These are phyloP conservation scores for Teunomyces tritomae DNA, from an alignment of 805 yeast species.

Conservation along the genomic window DNA sequence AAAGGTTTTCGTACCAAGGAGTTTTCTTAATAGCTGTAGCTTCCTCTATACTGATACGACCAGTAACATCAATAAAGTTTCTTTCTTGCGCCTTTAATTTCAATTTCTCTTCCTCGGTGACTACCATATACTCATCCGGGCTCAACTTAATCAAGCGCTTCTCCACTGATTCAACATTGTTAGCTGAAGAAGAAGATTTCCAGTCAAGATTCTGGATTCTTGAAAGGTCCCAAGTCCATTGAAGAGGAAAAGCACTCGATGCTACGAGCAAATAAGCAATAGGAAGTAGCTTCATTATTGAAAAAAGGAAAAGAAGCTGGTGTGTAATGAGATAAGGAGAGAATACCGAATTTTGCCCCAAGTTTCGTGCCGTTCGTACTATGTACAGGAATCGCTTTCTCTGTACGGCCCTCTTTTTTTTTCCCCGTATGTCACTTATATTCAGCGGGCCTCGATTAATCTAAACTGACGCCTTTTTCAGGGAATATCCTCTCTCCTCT, in stretches of 20 bases:
- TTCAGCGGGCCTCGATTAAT: neutral
- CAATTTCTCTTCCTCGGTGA: conserved; percentile 37
- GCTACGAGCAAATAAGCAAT: conserved; percentile 2
- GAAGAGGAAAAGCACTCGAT: conserved; percentile 4
- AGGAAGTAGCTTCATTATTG: conserved; percentile 1
- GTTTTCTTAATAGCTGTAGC: conserved; percentile 22
- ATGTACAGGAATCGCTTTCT: no score
- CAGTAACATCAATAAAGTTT: conserved; percentile 65
- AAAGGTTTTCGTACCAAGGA: conserved; percentile 4
- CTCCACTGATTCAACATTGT: conserved; percentile 3
- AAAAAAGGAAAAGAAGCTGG: neutral
- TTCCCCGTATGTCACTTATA: no score
- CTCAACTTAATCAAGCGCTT: conserved; percentile 34
- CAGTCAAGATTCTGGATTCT: neutral
- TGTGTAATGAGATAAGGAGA: neutral
- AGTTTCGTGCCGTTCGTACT: no score
- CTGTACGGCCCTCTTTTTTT: neutral
- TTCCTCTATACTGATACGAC: conserved; percentile 32
- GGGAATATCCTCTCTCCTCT: neutral
- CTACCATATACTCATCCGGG: conserved; percentile 27
- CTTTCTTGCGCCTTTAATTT: conserved; percentile 41
- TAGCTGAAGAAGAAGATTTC: neutral
- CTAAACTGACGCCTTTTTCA: neutral
- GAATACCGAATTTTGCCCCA: neutral
- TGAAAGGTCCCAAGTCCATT: neutral